Evolutionary conservation across 495 filamentous ascomycete genomes (phyloP), one percentile per base, ranked within the genome.

Genomic region (Darksidea phi): DNA sequence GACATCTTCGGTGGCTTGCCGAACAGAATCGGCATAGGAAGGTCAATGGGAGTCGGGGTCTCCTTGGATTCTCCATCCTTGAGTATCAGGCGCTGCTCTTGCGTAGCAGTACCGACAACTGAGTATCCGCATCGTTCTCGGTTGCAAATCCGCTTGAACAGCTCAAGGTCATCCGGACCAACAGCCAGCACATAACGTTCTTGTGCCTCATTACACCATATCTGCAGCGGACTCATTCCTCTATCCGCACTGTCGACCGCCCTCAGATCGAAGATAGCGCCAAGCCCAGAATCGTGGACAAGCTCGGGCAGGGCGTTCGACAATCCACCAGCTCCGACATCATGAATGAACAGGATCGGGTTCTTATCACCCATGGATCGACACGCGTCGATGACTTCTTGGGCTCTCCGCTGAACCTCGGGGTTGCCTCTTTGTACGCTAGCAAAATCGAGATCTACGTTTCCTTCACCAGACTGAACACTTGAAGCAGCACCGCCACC

Each of bases 181-280:
- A 98, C 83, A 11, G 91, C 82, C 64, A 97, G 71, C 17, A 97
- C 94, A 64, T 97, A 98, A 69, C 94, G 80, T 74, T 98, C 94
- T 67, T 98, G 94, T 1, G 94, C 95, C 67, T 97, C 92, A 65
- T 89, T 93, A 75, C 92, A 96, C 93, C 92, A 97, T 36, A 97
- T 95, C 71, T 97, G 88, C 68, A 96, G 81, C 21, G 93, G 92
- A 71, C 90, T 95, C 88, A 97, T 92, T 67, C 90, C 86, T 37
- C 77, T 82, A 71, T 97, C 95, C 0, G 90, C 88, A 70, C 80
- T 96, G 64, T 96, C 91, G 20, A 98, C 80, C 69, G 97, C 88
- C 53, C 95, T 84, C 0, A 98, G 83, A 72, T 97, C 94, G 64
- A 98, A 96, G 1, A 80, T 84, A 20, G 89, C 94, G 28, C 94